phyloP scores from a whole-genome alignment of 2,329 filamentous ascomycete genomes.

The Colletotrichum scovillei region DNA sequence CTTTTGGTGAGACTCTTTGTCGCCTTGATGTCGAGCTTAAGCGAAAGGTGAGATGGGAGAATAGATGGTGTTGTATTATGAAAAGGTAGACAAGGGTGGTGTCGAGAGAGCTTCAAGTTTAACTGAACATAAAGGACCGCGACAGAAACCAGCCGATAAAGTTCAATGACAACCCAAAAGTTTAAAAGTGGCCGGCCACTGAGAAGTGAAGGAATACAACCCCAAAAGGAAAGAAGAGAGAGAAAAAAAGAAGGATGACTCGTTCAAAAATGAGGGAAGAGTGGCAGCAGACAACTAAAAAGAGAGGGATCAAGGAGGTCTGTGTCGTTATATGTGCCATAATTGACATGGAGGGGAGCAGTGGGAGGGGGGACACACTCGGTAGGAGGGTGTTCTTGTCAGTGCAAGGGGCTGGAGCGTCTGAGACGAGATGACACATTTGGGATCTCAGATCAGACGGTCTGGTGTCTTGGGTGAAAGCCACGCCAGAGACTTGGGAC shows the following conservation, averaged over 20 bases:
- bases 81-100: background rate
- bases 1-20: background rate
- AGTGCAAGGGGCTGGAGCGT: conserved; percentile 24
- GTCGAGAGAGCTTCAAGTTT: background rate
- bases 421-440: conserved; percentile 38
- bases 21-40: background rate
- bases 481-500: background rate
- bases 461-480: conserved; percentile 31
- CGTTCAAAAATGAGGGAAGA: conserved; percentile 3
- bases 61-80: background rate
- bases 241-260: conserved; percentile 7
- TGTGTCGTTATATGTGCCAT: conserved; percentile 26
- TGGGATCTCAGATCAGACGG: conserved; percentile 36
- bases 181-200: conserved; percentile 36
- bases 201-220: conserved; percentile 15
- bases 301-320: conserved; percentile 6
- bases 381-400: conserved; percentile 3
- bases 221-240: background rate
- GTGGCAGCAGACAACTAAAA: conserved; percentile 6
- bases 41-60: background rate
- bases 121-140: conserved; percentile 13
- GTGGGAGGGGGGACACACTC: background rate
- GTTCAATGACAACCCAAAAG: conserved; percentile 8
- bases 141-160: conserved; percentile 11
- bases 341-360: background rate